phyloP scores from a whole-genome alignment of 441 rosid species.

The Brassica balearica region DNA sequence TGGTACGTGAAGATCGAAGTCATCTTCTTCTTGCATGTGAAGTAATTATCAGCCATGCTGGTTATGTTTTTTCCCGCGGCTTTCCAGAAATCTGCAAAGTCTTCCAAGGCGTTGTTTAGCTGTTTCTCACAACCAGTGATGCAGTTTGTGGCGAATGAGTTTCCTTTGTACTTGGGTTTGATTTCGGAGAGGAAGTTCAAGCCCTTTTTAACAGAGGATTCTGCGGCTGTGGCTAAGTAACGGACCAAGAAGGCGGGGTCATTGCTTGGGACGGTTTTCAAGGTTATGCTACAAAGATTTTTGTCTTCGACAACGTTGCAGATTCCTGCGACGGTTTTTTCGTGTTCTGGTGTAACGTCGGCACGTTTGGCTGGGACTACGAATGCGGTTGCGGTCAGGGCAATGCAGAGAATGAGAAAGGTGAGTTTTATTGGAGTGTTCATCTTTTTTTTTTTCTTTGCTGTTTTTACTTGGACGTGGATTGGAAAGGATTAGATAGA shows the following conservation, averaged over 20 bases:
- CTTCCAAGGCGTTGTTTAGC: slow-evolving; percentile 42
- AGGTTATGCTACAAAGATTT: slow-evolving; percentile 40
- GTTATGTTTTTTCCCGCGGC: slow-evolving; percentile 40
- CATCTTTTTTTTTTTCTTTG: slow-evolving; percentile 18
- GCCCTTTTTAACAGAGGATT: slow-evolving; percentile 39
- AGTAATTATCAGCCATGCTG: slow-evolving; percentile 44
- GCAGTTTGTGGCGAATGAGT: slow-evolving; percentile 37
- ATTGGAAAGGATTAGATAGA: slow-evolving; percentile 45
- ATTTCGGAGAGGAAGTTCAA: slow-evolving; percentile 32
- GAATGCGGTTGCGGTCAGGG: slow-evolving; percentile 37
- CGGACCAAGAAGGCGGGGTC: slow-evolving; percentile 44
- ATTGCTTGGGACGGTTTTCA: slow-evolving; percentile 40
- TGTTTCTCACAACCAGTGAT: slow-evolving; percentile 43
- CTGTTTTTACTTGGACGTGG: slow-evolving; percentile 36
- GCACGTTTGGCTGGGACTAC: slow-evolving; percentile 23
- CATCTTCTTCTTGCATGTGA: slow-evolving; percentile 46
- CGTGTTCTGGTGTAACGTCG: slow-evolving; percentile 29
- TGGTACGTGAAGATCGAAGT: slow-evolving; percentile 42
- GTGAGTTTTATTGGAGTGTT: slow-evolving; percentile 41
- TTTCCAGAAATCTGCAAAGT: slow-evolving; percentile 49
- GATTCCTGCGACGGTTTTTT: slow-evolving; percentile 39
- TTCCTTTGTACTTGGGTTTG: slow-evolving; percentile 44
- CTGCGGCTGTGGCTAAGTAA: slow-evolving; percentile 43
- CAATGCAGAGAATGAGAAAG: slow-evolving; percentile 39
- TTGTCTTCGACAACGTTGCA: slow-evolving; percentile 46